A percentile compares a stretch with the other conserved stretches of the same genome.
Evolutionary conservation across 805 yeast species (phyloP).

Genomic region (Yarrowia sp.): DNA sequence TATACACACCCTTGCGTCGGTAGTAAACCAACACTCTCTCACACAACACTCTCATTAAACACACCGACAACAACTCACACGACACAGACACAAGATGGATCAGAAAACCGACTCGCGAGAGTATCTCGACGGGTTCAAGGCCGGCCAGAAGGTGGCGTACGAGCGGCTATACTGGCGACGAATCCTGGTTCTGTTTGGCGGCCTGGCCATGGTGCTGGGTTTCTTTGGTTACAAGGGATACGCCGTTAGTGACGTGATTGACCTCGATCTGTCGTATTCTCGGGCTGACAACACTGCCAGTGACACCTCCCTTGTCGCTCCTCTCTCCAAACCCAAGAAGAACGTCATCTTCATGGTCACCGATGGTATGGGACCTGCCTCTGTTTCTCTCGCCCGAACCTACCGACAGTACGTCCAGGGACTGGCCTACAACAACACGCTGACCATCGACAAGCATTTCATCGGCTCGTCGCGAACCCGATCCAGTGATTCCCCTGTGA

Average conservation of each 20-base stretch:
- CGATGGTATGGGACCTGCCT: slow-evolving; percentile 96
- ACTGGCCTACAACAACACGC: slow-evolving; percentile 61
- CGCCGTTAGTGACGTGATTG: slow-evolving; percentile 2
- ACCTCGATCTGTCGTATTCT: slow-evolving; percentile 1
- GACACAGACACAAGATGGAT: slow-evolving; percentile 6
- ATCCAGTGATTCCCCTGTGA: slow-evolving; percentile 75
- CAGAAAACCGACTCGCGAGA: slow-evolving; percentile 34
- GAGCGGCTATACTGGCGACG: slow-evolving; percentile 39
- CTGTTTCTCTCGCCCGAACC: slow-evolving; percentile 78
- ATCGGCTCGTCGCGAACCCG: slow-evolving; percentile 88
- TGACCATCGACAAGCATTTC: slow-evolving; percentile 69
- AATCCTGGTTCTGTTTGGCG: slow-evolving; percentile 35
- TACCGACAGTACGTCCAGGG: slow-evolving; percentile 68
- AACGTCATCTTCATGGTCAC: slow-evolving; percentile 88
- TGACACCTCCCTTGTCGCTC: background rate
- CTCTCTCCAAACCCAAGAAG: slow-evolving; percentile 54
- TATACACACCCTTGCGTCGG: background rate
- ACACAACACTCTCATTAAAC: slow-evolving; percentile 10
- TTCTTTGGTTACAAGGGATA: slow-evolving; percentile 33
- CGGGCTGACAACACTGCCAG: background rate
- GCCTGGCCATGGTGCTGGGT: slow-evolving; percentile 33
- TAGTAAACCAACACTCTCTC: background rate
- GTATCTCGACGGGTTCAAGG: slow-evolving; percentile 36
- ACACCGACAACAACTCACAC: background rate
- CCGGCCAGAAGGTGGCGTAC: slow-evolving; percentile 38